Evolutionary conservation across 306 rosid genomes (phyloP).

Genomic region (Datisca glomerata): DNA sequence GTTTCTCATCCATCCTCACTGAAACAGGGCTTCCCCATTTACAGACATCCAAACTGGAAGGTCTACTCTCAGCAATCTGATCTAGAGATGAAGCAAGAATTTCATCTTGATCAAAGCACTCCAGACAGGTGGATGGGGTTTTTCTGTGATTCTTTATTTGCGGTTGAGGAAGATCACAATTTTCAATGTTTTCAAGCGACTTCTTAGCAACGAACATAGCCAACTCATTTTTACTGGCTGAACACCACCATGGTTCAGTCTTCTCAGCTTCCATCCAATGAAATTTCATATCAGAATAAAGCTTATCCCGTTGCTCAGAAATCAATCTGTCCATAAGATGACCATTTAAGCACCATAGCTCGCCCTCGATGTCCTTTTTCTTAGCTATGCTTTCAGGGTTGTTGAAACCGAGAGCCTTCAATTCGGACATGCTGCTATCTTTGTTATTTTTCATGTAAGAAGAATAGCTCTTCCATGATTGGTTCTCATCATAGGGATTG

Average conservation of each 20-base stretch:
- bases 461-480: no score
- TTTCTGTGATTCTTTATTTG: slow-evolving; percentile 30
- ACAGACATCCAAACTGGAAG: slow-evolving; percentile 22
- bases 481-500: no score
- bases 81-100: slow-evolving; percentile 21
- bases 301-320: slow-evolving; percentile 28
- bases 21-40: slow-evolving; percentile 29
- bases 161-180: slow-evolving; percentile 86
- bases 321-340: slow-evolving; percentile 23
- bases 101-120: slow-evolving; percentile 25
- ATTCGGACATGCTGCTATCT: no score
- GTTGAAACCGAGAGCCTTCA: slow-evolving; percentile 25
- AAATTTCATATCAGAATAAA: slow-evolving; percentile 38
- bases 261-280: slow-evolving; percentile 40
- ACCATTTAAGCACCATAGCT: slow-evolving; percentile 34
- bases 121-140: slow-evolving; percentile 13
- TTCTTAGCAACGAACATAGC: slow-evolving; percentile 75
- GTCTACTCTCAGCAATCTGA: slow-evolving; percentile 22
- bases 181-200: slow-evolving; percentile 57
- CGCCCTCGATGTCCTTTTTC: slow-evolving; percentile 28
- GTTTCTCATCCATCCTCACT: slow-evolving; percentile 16
- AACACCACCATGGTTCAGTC: slow-evolving; percentile 73
- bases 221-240: slow-evolving; percentile 63
- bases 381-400: slow-evolving; percentile 18
- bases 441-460: no score